phyloP scores from a whole-genome alignment of 2,329 filamentous ascomycete species.

The Colletotrichum sublineola region DNA sequence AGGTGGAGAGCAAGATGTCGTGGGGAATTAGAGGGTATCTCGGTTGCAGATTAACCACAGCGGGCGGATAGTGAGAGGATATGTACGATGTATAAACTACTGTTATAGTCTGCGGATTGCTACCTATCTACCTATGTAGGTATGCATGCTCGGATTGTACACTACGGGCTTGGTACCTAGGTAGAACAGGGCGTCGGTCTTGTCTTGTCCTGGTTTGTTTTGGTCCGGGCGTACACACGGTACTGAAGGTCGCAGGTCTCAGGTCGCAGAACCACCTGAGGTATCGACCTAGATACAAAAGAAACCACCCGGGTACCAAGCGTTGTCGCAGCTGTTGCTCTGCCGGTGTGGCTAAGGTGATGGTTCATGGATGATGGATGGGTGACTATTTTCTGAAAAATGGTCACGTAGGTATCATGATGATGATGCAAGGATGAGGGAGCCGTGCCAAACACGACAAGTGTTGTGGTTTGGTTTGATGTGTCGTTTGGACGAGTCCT shows the following conservation, averaged over 20 bases:
- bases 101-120: background rate
- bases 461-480: conserved; percentile 27
- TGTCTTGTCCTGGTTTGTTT: background rate
- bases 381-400: conserved; percentile 1
- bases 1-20: conserved; percentile 24
- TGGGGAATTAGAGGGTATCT: conserved; percentile 32
- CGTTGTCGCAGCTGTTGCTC: background rate
- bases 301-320: background rate
- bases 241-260: background rate
- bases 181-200: background rate
- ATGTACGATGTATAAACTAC: no score
- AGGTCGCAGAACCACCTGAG: background rate
- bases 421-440: conserved; percentile 26
- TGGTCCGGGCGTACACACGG: background rate
- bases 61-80: background rate
- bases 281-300: no score
- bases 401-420: background rate
- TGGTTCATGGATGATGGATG: background rate
- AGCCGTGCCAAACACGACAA: conserved; percentile 14
- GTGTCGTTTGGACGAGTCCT: conserved; percentile 9
- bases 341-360: background rate
- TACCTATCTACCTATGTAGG: no score
- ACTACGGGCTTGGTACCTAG: background rate
- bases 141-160: background rate
- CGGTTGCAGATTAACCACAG: conserved; percentile 10